A percentile compares a stretch with the other conserved stretches of the same genome.
These are phyloP conservation scores for Hypoxylon sp. DNA, from an alignment of 2,329 filamentous ascomycete genomes.

Conservation along the genomic window DNA sequence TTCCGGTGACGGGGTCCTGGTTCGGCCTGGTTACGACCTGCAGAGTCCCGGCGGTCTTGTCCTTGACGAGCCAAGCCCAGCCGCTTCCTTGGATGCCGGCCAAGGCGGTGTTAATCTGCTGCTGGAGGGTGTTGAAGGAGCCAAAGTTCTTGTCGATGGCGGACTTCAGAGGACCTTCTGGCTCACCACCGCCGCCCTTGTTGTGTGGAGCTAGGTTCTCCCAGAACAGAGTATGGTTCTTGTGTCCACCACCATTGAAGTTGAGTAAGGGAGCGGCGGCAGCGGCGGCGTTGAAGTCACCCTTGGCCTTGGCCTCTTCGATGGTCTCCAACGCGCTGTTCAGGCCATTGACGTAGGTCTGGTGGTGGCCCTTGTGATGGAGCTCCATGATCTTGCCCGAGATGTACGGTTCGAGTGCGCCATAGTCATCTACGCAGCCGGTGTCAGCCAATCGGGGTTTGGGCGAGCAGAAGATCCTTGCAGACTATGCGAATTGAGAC, in stretches of 20 bases:
- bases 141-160: constrained; percentile 69
- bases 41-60: constrained; percentile 62
- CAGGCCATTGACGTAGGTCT: constrained; percentile 83
- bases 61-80: constrained; percentile 75
- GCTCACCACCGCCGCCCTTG: constrained; percentile 59
- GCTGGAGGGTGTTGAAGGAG: constrained; percentile 63
- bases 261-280: constrained; percentile 60
- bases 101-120: constrained; percentile 66
- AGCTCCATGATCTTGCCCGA: constrained; percentile 88
- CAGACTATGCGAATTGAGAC: background rate
- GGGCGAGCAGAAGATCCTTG: background rate
- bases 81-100: constrained; percentile 73
- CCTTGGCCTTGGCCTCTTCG: constrained; percentile 66
- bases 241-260: constrained; percentile 76
- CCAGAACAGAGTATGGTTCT: constrained; percentile 78
- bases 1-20: constrained; percentile 69
- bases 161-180: constrained; percentile 61
- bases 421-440: constrained; percentile 84
- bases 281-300: constrained; percentile 56
- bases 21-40: constrained; percentile 73
- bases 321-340: constrained; percentile 78
- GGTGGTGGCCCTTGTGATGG: constrained; percentile 85
- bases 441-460: constrained; percentile 9
- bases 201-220: constrained; percentile 70
- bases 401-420: constrained; percentile 85